Percentiles rank a stretch among this genome's conserved stretches.
Conservation (phyloP, 2,329 filamentous ascomycete genomes). For the Alternaria dauci region DNA sequence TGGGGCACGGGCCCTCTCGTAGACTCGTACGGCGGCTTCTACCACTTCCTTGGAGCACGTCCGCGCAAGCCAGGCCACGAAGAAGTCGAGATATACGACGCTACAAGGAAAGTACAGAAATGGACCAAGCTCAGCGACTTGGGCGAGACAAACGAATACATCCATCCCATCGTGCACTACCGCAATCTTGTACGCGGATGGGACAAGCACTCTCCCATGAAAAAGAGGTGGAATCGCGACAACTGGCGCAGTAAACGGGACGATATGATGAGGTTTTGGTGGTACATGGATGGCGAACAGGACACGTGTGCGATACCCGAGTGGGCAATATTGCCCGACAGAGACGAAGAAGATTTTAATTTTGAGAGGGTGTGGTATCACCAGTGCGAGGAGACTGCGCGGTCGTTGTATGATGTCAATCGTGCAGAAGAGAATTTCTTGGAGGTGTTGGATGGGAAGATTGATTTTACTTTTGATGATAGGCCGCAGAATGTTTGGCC, state of each 20-base stretch:
- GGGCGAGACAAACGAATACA: constrained; percentile 59
- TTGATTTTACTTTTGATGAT: constrained; percentile 34
- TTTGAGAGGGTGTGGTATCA: constrained; percentile 44
- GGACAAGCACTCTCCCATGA: constrained; percentile 36
- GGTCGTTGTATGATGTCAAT: constrained; percentile 21
- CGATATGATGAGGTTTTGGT: constrained; percentile 40
- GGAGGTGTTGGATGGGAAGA: constrained; percentile 31
- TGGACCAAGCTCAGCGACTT: constrained; percentile 50
- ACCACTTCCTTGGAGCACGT: constrained; percentile 53
- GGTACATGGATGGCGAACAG: constrained; percentile 30
- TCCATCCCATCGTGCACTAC: constrained; percentile 54
- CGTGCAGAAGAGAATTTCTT: constrained; percentile 34
- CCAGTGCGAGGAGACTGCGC: constrained; percentile 33
- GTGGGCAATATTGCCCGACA: constrained; percentile 40
- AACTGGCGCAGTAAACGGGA: constrained; percentile 18
- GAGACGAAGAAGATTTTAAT: constrained; percentile 26
- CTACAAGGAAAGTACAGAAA: constrained; percentile 46
- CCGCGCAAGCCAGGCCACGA: constrained; percentile 58
- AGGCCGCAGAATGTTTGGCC: constrained; percentile 23
- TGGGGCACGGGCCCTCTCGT: constrained; percentile 57
- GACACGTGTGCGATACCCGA: constrained; percentile 35
- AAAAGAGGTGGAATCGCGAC: constrained; percentile 31
- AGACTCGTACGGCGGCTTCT: constrained; percentile 54
- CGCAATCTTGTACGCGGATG: constrained; percentile 37
- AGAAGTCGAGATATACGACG: constrained; percentile 41